Conservation (phyloP, 768 basidiomycete species). For the Serendipita sp. region DNA sequence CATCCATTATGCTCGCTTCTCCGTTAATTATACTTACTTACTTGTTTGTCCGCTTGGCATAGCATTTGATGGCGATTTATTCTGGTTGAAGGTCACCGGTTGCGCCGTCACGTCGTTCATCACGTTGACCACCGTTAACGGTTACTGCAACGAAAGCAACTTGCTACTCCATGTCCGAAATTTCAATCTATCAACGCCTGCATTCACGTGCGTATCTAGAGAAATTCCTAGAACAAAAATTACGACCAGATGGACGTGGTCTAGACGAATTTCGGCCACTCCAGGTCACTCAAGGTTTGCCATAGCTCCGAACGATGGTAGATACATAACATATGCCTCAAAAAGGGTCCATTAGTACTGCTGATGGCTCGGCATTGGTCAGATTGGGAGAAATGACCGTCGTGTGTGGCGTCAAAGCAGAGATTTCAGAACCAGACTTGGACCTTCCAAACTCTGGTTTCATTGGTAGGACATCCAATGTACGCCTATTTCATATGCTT, state of each 20-base stretch:
- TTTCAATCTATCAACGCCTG: conserved; percentile 59
- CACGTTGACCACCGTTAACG: too few species aligned
- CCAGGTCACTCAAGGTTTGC: conserved; percentile 63
- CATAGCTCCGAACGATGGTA: neutral
- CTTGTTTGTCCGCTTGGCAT: too few species aligned
- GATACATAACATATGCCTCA: neutral
- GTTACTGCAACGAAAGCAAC: too few species aligned
- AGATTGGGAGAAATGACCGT: conserved; percentile 85
- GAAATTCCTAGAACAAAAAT: conserved; percentile 60
- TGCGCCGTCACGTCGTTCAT: neutral
- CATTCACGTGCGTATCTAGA: conserved; percentile 82
- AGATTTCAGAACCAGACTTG: conserved; percentile 80
- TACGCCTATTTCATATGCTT: neutral
- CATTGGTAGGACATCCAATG: conserved; percentile 39
- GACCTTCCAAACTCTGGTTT: conserved; percentile 63
- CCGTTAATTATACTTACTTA: too few species aligned
- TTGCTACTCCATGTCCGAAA: neutral
- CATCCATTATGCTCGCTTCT: too few species aligned
- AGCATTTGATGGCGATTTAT: neutral
- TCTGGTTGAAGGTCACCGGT: neutral
- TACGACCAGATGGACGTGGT: conserved; percentile 74
- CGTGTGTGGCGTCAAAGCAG: conserved; percentile 91
- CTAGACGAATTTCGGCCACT: conserved; percentile 55
- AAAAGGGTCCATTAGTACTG: conserved; percentile 83
- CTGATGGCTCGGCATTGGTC: conserved; percentile 84